Conservation (phyloP, 1,139 yeast genomes). For the Candida dubliniensis region DNA sequence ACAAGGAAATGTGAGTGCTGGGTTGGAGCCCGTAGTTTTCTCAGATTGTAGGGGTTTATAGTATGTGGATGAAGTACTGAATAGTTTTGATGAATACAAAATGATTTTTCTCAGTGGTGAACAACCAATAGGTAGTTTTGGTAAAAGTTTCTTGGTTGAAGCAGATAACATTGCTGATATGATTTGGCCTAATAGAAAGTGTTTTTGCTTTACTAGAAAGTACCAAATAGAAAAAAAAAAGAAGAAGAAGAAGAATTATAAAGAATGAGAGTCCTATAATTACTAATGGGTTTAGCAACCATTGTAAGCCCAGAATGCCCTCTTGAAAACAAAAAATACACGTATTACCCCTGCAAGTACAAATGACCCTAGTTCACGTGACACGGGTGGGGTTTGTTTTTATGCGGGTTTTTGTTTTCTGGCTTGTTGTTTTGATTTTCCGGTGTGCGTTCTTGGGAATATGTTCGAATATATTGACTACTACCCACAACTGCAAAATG, state of each 20-base stretch:
- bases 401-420: not conserved
- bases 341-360: not conserved
- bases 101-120: not conserved
- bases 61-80: conserved; percentile 1
- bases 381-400: conserved; percentile 1
- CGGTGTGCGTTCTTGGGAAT: not conserved
- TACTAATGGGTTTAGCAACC: not conserved
- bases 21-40: conserved; percentile 39
- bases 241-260: not conserved
- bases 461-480: too few relatives aligned
- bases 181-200: not conserved
- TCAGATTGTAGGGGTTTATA: conserved; percentile 13
- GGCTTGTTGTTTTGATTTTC: not conserved
- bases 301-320: not conserved
- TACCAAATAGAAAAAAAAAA: too few relatives aligned
- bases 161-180: not conserved
- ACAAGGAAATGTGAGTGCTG: conserved; percentile 81
- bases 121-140: not conserved
- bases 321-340: not conserved
- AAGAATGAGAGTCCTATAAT: not conserved
- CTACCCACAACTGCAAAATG: conserved; percentile 1
- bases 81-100: not conserved
- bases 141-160: not conserved
- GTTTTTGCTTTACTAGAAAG: not conserved
- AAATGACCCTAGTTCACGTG: conserved; percentile 5